Percentiles rank a stretch among this genome's conserved stretches.
phyloP scores from a whole-genome alignment of 2,329 filamentous ascomycete genomes.

The Botrytis tulipae region DNA sequence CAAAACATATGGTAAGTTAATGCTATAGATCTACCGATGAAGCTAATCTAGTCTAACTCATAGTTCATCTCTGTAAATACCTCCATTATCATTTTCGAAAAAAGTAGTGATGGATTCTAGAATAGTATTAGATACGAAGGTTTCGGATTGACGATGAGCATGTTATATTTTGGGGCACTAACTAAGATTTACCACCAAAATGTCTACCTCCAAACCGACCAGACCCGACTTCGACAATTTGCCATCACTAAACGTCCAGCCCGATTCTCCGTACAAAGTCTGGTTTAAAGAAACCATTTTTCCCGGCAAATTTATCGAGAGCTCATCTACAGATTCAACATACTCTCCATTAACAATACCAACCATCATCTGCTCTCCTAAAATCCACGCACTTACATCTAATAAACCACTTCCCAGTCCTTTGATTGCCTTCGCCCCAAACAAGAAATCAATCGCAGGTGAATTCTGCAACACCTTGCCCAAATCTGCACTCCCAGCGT shows the following conservation, averaged over 20 bases:
- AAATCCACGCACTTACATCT: constrained; percentile 46
- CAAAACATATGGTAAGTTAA: background rate
- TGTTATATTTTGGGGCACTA: background rate
- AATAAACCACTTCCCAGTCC: constrained; percentile 22
- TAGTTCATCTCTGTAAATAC: background rate
- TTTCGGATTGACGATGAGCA: no score
- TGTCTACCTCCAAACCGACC: constrained; percentile 30
- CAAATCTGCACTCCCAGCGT: constrained; percentile 40
- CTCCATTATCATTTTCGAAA: accelerated
- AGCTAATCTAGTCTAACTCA: background rate
- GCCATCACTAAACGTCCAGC: constrained; percentile 28
- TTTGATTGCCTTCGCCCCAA: constrained; percentile 34
- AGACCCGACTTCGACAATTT: constrained; percentile 30
- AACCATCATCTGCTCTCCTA: constrained; percentile 40
- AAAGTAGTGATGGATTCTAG: background rate
- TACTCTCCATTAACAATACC: constrained; percentile 43
- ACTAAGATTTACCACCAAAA: constrained; percentile 29
- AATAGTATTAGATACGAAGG: background rate
- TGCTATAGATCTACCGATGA: background rate
- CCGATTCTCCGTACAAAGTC: constrained; percentile 29
- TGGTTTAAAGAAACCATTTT: constrained; percentile 18
- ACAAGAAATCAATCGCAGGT: constrained; percentile 41
- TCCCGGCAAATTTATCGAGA: constrained; percentile 29
- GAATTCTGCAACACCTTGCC: constrained; percentile 42
- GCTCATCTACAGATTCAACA: constrained; percentile 8